phyloP scores from a whole-genome alignment of 2,329 filamentous ascomycete genomes.

The Aspergillus pseudoterreus region DNA sequence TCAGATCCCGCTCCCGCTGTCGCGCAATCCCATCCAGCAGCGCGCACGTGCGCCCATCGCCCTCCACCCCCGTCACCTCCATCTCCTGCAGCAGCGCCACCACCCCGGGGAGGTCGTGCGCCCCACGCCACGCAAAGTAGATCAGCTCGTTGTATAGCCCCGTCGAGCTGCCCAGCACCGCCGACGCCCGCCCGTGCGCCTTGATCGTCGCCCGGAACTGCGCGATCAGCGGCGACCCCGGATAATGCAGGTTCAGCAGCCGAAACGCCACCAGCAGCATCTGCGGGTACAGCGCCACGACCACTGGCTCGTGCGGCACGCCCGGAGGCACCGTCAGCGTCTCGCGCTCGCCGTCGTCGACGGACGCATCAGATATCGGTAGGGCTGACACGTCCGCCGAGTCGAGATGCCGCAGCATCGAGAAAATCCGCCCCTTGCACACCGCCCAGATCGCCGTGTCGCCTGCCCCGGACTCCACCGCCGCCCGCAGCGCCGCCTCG shows the following conservation, averaged over 20 bases:
- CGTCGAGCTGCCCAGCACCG: constrained; percentile 40
- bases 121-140: constrained; percentile 40
- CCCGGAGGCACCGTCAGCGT: constrained; percentile 28
- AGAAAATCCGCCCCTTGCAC: constrained; percentile 39
- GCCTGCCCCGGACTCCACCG: constrained; percentile 24
- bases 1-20: constrained; percentile 22
- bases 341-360: not conserved
- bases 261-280: constrained; percentile 39
- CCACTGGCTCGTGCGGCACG: constrained; percentile 29
- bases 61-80: constrained; percentile 40
- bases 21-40: constrained; percentile 30
- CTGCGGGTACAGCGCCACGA: constrained; percentile 39
- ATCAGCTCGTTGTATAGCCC: constrained; percentile 45
- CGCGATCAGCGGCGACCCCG: constrained; percentile 37
- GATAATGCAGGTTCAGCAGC: constrained; percentile 38
- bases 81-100: constrained; percentile 41
- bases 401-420: constrained; percentile 29
- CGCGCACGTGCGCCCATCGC: constrained; percentile 29
- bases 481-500: constrained; percentile 25
- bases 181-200: constrained; percentile 38
- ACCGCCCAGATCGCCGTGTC: constrained; percentile 38
- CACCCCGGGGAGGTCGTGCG: constrained; percentile 39
- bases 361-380: not conserved
- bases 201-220: constrained; percentile 40
- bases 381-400: not conserved